Evolutionary conservation across 2,329 filamentous ascomycete genomes (phyloP).

Genomic region (Pseudopyrenochaeta lycopersici): DNA sequence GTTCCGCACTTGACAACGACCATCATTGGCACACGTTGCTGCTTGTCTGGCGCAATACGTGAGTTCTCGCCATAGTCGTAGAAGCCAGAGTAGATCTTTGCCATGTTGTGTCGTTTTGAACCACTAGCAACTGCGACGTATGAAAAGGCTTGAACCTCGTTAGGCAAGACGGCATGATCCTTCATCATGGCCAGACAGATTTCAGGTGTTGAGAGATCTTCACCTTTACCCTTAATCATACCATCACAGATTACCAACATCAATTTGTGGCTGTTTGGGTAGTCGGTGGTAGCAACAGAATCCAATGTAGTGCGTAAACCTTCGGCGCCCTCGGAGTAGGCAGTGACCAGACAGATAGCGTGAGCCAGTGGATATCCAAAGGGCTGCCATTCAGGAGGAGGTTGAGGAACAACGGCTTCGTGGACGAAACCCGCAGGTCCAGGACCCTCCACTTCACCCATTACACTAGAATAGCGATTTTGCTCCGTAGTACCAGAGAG

Average conservation of each 20-base stretch:
- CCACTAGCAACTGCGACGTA: constrained; percentile 97
- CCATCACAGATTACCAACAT: constrained; percentile 97
- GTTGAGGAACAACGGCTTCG: constrained; percentile 93
- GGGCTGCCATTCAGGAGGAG: constrained; percentile 95
- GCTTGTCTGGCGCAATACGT: constrained; percentile 80
- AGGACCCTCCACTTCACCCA: constrained; percentile 72
- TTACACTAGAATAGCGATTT: constrained; percentile 61
- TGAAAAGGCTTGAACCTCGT: constrained; percentile 89
- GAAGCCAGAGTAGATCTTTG: constrained; percentile 96
- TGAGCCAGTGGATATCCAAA: constrained; percentile 96
- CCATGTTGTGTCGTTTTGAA: constrained; percentile 99
- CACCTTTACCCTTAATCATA: constrained; percentile 95
- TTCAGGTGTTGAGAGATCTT: constrained; percentile 86
- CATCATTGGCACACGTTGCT: constrained; percentile 98
- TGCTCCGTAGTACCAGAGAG: constrained; percentile 54
- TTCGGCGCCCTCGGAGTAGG: constrained; percentile 94
- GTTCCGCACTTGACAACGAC: constrained; percentile 95
- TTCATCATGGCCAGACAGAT: constrained; percentile 94
- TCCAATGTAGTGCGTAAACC: constrained; percentile 93
- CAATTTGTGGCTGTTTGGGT: constrained; percentile 98
- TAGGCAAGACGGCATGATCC: constrained; percentile 79
- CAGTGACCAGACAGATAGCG: constrained; percentile 91
- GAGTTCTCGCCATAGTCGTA: constrained; percentile 93
- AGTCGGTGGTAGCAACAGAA: constrained; percentile 96
- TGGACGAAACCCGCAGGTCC: constrained; percentile 96